A percentile compares a stretch with the other conserved stretches of the same genome.
Evolutionary conservation across 805 yeast genomes (phyloP).

Genomic region (Pichia phayaonensis): DNA sequence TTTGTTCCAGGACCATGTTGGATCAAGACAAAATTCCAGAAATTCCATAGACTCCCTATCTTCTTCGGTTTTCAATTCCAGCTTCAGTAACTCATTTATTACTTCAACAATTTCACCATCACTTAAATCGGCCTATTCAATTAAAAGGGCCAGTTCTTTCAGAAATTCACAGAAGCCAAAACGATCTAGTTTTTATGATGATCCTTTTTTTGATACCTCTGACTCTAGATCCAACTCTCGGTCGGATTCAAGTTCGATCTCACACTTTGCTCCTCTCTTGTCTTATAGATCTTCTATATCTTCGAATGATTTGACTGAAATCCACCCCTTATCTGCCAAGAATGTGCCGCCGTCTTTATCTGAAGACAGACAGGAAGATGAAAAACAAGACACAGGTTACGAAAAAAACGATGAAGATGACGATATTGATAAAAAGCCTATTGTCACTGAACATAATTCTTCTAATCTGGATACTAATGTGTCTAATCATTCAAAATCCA

Average conservation of each 20-base stretch:
- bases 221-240: too few species aligned
- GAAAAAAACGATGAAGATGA: not conserved
- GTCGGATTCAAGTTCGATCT: not conserved
- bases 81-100: not conserved
- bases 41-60: not conserved
- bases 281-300: not conserved
- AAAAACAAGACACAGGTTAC: too few species aligned
- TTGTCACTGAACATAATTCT: not conserved
- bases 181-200: not conserved
- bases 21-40: not conserved
- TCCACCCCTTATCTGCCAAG: not conserved
- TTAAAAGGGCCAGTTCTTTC: constrained; percentile 5
- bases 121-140: constrained; percentile 2
- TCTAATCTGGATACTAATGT: not conserved
- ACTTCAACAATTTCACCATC: constrained; percentile 2
- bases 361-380: not conserved
- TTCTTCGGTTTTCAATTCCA: not conserved
- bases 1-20: not conserved
- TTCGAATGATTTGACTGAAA: not conserved
- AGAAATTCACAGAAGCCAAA: not conserved
- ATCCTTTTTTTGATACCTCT: not conserved
- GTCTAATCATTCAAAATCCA: not conserved
- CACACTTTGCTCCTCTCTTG: not conserved
- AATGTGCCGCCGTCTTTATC: too few species aligned
- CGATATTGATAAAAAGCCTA: not conserved